These are phyloP conservation scores for Fusarium chuoi DNA, from an alignment of 2,329 filamentous ascomycete species.

Conservation along the genomic window DNA sequence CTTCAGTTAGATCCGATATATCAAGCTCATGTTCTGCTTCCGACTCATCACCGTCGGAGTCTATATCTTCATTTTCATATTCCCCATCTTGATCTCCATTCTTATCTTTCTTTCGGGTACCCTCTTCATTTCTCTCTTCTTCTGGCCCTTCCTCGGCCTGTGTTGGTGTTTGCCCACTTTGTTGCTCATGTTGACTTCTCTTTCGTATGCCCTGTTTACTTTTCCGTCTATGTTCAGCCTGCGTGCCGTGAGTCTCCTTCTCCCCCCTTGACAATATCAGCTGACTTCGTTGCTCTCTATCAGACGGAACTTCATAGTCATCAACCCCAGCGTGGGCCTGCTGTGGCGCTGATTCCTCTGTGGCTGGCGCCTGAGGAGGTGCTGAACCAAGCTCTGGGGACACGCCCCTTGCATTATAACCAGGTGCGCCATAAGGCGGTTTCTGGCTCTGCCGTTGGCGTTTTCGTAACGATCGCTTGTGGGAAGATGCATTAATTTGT, in stretches of 20 bases:
- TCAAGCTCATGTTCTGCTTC: neutral
- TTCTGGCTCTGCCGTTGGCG: constrained; percentile 24
- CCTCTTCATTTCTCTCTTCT: neutral
- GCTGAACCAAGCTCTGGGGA: constrained; percentile 30
- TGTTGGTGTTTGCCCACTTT: neutral
- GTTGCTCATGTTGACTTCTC: neutral
- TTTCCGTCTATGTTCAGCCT: neutral
- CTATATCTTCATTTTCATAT: neutral
- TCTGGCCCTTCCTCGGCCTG: neutral
- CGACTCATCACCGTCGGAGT: neutral
- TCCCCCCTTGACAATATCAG: neutral
- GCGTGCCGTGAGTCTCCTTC: neutral
- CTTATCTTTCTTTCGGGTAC: neutral
- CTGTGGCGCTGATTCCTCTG: neutral
- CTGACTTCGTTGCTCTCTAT: neutral
- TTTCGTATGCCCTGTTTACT: neutral
- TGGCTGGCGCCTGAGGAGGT: neutral
- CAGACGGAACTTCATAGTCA: neutral
- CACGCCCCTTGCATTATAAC: neutral
- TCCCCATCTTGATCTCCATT: neutral
- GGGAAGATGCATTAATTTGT: neutral
- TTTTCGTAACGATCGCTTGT: neutral
- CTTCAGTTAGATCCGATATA: neutral
- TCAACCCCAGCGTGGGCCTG: neutral
- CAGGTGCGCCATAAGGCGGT: constrained; percentile 1